phyloP scores from a whole-genome alignment of 208 protist genomes.

The Plasmodiophora brassicae region DNA sequence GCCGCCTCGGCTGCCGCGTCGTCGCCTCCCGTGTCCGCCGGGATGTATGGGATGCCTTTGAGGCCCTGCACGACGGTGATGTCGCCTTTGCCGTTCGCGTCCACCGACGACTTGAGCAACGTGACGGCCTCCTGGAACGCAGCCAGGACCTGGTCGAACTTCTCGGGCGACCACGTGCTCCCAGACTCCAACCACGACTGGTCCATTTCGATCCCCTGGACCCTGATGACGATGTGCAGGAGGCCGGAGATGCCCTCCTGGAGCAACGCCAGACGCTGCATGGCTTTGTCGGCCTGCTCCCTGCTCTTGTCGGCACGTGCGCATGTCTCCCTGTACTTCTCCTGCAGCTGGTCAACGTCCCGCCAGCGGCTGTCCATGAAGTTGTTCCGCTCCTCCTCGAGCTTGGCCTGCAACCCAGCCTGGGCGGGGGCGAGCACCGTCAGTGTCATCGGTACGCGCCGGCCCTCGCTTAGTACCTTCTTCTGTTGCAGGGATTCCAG shows the following conservation, averaged over 20 bases:
- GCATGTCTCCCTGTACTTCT: neutral
- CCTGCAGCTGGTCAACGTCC: slow-evolving; percentile 20
- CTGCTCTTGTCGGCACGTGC: neutral
- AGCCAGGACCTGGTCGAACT: slow-evolving; percentile 9
- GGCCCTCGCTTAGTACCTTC: neutral
- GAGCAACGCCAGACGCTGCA: neutral
- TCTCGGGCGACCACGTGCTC: neutral
- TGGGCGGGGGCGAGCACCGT: neutral
- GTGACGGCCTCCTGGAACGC: neutral
- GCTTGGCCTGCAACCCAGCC: neutral
- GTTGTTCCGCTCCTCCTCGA: slow-evolving; percentile 23
- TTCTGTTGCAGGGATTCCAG: neutral
- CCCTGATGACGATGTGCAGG: neutral
- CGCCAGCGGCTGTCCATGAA: slow-evolving; percentile 17
- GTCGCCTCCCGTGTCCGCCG: neutral
- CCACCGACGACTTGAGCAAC: neutral
- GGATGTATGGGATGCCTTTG: neutral
- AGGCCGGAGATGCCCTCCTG: slow-evolving; percentile 31
- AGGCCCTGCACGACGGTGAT: neutral
- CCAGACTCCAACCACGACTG: neutral
- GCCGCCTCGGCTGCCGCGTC: neutral
- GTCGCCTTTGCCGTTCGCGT: neutral
- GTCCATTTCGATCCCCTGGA: neutral
- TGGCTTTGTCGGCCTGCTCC: neutral
- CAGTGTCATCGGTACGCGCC: neutral